These are phyloP conservation scores for Nemania serpens DNA, from an alignment of 2,329 filamentous ascomycete species.

Conservation along the genomic window DNA sequence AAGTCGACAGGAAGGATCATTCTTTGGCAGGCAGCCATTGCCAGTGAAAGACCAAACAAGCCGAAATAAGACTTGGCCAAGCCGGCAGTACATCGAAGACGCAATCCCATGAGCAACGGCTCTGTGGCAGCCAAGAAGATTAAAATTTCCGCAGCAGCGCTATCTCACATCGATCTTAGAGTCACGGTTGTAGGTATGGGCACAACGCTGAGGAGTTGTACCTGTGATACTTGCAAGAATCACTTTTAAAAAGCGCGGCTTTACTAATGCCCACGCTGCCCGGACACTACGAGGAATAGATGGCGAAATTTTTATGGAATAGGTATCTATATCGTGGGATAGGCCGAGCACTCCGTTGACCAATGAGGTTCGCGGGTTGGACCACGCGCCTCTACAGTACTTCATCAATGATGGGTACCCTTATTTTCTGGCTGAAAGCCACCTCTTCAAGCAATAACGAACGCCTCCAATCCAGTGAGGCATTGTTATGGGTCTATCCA, in stretches of 20 bases:
- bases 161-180: neutral
- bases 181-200: neutral
- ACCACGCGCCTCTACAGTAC: constrained; percentile 12
- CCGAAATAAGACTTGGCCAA: constrained; percentile 24
- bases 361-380: constrained; percentile 14
- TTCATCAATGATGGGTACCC: neutral
- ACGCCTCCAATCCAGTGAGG: neutral
- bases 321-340: constrained; percentile 1
- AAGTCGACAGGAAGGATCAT: too few relatives aligned
- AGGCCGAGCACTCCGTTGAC: neutral
- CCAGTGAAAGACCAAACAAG: neutral
- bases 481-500: neutral
- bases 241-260: neutral
- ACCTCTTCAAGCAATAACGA: neutral
- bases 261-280: neutral
- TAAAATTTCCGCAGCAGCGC: neutral
- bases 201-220: neutral
- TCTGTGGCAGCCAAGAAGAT: constrained; percentile 7
- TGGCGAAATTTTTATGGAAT: neutral
- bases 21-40: too few relatives aligned
- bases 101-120: neutral
- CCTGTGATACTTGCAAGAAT: neutral
- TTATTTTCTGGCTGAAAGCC: neutral
- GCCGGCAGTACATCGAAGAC: constrained; percentile 10
- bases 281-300: neutral